phyloP scores from a whole-genome alignment of 1,284 basidiomycete genomes.

The Lentinus polychrous region DNA sequence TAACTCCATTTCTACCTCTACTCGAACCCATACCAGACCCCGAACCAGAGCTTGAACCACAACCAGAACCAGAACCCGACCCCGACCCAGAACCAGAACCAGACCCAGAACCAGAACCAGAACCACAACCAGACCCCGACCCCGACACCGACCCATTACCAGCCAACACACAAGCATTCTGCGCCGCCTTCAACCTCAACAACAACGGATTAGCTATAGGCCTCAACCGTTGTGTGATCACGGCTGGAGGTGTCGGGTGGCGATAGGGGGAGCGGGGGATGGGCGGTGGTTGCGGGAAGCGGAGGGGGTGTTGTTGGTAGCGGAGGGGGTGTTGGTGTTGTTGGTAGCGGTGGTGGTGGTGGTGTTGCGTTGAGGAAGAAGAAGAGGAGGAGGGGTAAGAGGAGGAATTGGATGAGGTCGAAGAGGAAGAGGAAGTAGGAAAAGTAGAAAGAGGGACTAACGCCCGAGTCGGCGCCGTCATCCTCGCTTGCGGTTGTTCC shows the following conservation, averaged over 20 bases:
- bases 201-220: slow-evolving; percentile 54
- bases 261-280: slow-evolving; percentile 26
- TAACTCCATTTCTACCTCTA: too few species aligned
- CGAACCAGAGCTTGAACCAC: too few species aligned
- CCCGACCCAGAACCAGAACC: too few species aligned
- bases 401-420: slow-evolving; percentile 3
- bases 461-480: too few species aligned
- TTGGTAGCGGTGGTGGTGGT: background rate
- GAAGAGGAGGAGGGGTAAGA: slow-evolving; percentile 1
- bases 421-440: slow-evolving; percentile 20
- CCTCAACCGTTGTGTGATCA: slow-evolving; percentile 27
- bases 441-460: too few species aligned
- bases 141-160: background rate
- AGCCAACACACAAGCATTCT: slow-evolving; percentile 27
- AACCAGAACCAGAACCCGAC: too few species aligned
- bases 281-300: slow-evolving; percentile 19
- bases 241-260: slow-evolving; percentile 10
- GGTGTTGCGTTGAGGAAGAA: slow-evolving; percentile 7
- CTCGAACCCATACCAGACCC: too few species aligned
- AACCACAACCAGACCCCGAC: slow-evolving; percentile 34
- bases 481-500: too few species aligned
- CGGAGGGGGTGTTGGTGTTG: slow-evolving; percentile 2
- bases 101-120: too few species aligned
- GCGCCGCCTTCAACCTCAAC: slow-evolving; percentile 48
- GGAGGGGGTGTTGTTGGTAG: slow-evolving; percentile 12